Evolutionary conservation across 1,139 yeast species (phyloP), one percentile per base, ranked within the genome.

Genomic region (Kluyveromyces sp.): DNA sequence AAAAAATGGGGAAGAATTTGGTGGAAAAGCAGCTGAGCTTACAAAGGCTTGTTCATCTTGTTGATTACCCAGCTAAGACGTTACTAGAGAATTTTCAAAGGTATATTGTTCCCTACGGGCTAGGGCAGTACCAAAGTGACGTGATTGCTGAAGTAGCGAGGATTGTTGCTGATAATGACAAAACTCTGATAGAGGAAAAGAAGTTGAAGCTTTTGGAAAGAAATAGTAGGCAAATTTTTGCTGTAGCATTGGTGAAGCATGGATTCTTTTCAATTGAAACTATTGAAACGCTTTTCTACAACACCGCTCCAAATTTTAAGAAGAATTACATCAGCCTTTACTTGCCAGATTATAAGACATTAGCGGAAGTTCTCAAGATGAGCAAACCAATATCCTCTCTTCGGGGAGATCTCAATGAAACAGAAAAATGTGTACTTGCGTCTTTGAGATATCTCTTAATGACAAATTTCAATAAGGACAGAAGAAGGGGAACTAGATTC

Each of bases 51-150:
- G 74, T 89, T 4, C 79, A 78, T 34, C 67, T 87, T 4, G 68
- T 87, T 28, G 83, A 80, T 1, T 74, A 87, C 36, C 70, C 84
- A 1, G 67, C 72, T 4, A 70, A 70, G 20, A 78, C 77, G 29
- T 83, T 92, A 46, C 67, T 89, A 32, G 70, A 71, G 35, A 71
- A 92, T 46, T 86, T 94, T 2, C 77, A 78, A 42, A 77, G 78
- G 18, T 83, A 79, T 54, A 84, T 92, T 0, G 74, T 89, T 0
- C 97, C 98, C 0, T 73, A 80, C 51, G 69, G 89, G 11, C 70
- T 87, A 43, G 80, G 79, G 39, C 77, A 78, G 43, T 78, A 80
- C 54, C 74, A 80, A 48, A 69, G 70, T 42, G 87, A 80, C 52
- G 73, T 77, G 40, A 68, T 89, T 41, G 74, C 78, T 36, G 81